Base-by-base conservation (phyloP, 495 filamentous ascomycete species). In the Trichodelitschia bisporula region DNA sequence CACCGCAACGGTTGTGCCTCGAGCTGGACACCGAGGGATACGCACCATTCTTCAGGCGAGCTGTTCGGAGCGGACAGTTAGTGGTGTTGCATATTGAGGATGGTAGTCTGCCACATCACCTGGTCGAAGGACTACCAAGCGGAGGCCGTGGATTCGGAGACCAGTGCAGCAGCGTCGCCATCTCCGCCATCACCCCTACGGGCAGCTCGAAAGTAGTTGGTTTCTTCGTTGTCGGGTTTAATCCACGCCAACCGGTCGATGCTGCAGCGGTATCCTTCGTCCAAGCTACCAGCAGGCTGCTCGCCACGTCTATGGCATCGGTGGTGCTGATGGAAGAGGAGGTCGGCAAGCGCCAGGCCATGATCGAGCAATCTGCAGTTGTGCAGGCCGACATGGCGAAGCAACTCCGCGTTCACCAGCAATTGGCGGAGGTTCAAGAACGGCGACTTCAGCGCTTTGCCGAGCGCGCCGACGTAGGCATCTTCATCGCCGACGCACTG, bases 161-260 rank as follows among this genome's bases (percentile, higher is more conserved):
- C 15, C 25, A 29, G 2, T 40, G 37, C 16, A 21, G 29, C 19
- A 12, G 19, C 20, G 34, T 40, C n/a, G 19, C 36, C 11, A 30
- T 40, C 4, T 40, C 19, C 18, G 21, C 37, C 4, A 28, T 40
- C 12, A 27, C 26, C 4, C 33, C 37, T 11, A 36, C 37, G 11
- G 31, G 29, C 9, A 16, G 29, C 18, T 26, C 33, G 11, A 26
- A 26, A 11, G 19, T 32, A 4, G 26, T 31, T 4, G 41, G 34
- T 2, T 44, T 44, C 28, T 3, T 44, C 10, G 28, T 44, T 10
- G 31, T 44, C 4, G 41, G 41, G 2, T 19, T 44, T 2, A 44
- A 44, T 26, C 38, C 38, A 2, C 34, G 38, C 6, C 30, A 32
- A 20, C 38, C 38, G 1, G 40, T 32, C 26, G 38, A 44, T 21